Conservation (phyloP, 2,329 filamentous ascomycete genomes). For the Curvularia eragrostidis region DNA sequence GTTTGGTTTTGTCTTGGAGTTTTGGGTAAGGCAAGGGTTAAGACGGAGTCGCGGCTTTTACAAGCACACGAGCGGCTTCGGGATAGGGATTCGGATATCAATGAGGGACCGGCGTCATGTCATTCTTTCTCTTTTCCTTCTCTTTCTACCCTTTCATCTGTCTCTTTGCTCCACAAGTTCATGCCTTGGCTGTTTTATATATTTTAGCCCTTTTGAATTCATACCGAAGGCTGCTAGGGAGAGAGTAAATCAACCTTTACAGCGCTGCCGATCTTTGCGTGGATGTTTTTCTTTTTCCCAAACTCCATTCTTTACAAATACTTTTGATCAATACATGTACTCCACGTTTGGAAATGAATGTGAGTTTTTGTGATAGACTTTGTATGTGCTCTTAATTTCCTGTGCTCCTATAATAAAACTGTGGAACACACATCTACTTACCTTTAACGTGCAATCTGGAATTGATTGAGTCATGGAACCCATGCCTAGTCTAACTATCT, state of each 20-base stretch:
- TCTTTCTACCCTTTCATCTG: not conserved
- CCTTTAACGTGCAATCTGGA: not conserved
- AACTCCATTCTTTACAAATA: too few species aligned
- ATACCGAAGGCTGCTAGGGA: not conserved
- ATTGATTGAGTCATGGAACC: not conserved
- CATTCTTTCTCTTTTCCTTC: not conserved
- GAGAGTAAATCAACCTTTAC: not conserved
- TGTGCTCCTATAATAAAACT: not conserved
- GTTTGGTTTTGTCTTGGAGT: not conserved
- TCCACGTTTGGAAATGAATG: not conserved
- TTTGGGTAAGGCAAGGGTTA: not conserved
- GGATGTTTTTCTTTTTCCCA: not conserved
- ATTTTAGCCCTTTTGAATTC: not conserved
- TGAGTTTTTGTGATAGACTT: not conserved
- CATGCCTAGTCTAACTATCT: not conserved
- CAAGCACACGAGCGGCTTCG: not conserved
- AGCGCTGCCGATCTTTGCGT: not conserved
- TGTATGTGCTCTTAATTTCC: not conserved
- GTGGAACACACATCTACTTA: not conserved
- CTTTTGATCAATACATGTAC: not conserved
- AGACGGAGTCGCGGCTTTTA: not conserved
- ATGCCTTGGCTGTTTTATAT: not conserved
- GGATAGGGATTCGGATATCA: not conserved
- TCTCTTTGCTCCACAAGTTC: not conserved
- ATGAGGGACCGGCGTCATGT: not conserved